Conservation (phyloP, 345 rosid genomes). For the Gossypium turneri region DNA sequence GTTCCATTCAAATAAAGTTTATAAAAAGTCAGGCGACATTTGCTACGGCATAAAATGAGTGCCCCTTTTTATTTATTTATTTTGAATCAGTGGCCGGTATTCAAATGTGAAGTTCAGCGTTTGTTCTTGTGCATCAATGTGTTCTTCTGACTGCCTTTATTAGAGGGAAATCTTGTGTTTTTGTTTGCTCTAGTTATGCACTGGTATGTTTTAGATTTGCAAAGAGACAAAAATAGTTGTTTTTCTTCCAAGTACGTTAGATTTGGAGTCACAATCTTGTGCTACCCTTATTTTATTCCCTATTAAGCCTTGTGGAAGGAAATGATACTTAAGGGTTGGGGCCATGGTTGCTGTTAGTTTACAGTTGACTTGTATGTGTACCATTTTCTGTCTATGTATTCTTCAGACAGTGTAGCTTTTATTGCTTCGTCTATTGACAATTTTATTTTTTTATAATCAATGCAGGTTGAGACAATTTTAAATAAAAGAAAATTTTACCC, state of each 20-base stretch:
- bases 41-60: not conserved
- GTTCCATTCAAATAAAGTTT: not conserved
- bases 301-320: not conserved
- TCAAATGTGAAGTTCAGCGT: not conserved
- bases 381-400: not conserved
- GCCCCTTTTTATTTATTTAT: not conserved
- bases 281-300: not conserved
- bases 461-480: slow-evolving; percentile 87
- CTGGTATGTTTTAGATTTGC: not conserved
- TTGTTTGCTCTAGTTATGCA: not conserved
- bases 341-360: not conserved
- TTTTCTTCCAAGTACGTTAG: not conserved
- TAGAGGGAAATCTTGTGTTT: not conserved
- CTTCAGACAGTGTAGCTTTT: not conserved
- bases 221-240: not conserved
- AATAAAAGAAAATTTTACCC: slow-evolving; percentile 70
- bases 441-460: slow-evolving; percentile 5
- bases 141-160: not conserved
- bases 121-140: not conserved
- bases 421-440: not conserved
- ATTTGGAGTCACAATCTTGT: not conserved
- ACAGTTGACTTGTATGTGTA: not conserved
- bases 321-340: not conserved
- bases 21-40: not conserved
- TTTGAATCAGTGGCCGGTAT: not conserved